Base-by-base conservation (phyloP, 345 rosid species). In the Mercurialis annua region DNA sequence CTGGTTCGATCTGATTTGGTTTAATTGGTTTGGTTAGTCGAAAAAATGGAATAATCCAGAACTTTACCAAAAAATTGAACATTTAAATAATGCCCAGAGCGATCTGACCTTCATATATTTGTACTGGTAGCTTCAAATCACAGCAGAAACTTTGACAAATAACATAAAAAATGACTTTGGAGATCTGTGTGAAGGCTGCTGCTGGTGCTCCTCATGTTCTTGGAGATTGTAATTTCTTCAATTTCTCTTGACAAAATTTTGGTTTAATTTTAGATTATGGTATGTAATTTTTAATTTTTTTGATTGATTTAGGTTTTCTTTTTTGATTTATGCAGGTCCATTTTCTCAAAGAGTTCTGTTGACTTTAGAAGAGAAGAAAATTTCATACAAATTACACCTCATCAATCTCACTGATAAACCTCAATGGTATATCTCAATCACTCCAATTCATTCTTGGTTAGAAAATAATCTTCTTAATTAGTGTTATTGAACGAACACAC, bases 141-240 rank as follows among this genome's bases (percentile, higher is more conserved):
- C 21, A 3, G 20, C 18, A 21, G n/a, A 59, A 12, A 23, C 30
- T 51, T 18, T 24, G 12, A 0, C 46, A 10, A 11, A n/a, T n/a
- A n/a, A n/a, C n/a, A n/a, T n/a, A n/a, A 50, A 58, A 18, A 38
- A 90, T 92, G 98, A 80, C 86, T 69, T 46, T 90, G 59, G 97
- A 92, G 85, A 59, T 94, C 65, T 85, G 90, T 64, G 99, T 85
- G 62, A 92, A 92, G 79, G 98, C 92, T 34, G 98, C 92, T 27
- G 52, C 63, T 31, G 97, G 93, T 36, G 92, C 87, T 9, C 90
- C 92, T 42, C 82, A 85, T 62, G 46, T 50, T 64, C 82, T 84
- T 24, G 97, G 96, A 71, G 98, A 93, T 77, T 93, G 96, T 93
- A 82, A 5, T 71, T 21, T 27, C 52, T n/a, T 42, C 49, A 14